These are phyloP conservation scores for Neonectria punicea DNA, from an alignment of 2,329 filamentous ascomycete species.

Conservation along the genomic window DNA sequence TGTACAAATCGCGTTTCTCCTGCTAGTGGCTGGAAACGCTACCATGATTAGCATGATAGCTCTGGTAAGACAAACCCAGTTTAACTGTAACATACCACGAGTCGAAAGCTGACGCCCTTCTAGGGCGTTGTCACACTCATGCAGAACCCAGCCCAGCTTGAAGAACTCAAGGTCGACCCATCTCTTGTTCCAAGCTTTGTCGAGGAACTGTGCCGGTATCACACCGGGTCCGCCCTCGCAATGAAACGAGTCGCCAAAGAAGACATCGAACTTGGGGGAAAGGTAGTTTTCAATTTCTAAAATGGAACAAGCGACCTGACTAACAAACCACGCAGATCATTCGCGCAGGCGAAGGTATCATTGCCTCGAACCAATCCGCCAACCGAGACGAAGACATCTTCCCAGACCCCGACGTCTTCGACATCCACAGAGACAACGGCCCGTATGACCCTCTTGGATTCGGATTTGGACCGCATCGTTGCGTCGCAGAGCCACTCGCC, in stretches of 20 bases:
- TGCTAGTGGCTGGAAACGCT: conserved; percentile 62
- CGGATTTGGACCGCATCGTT: conserved; percentile 58
- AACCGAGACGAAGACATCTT: conserved; percentile 60
- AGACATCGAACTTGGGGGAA: conserved; percentile 56
- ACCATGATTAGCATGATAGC: conserved; percentile 64
- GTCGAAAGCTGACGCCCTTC: conserved; percentile 17
- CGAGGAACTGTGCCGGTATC: conserved; percentile 60
- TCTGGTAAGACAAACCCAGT: conserved; percentile 44
- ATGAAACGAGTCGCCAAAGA: conserved; percentile 60
- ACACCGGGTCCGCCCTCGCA: conserved; percentile 58
- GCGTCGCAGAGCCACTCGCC: conserved; percentile 57
- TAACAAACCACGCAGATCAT: conserved; percentile 43
- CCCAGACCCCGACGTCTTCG: conserved; percentile 53
- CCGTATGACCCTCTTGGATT: conserved; percentile 54
- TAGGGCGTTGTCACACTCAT: conserved; percentile 56
- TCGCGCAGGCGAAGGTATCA: conserved; percentile 57
- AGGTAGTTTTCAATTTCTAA: conserved; percentile 35
- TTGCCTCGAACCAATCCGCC: conserved; percentile 58
- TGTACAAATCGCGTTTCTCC: conserved; percentile 60
- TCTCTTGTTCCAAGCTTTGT: conserved; percentile 53
- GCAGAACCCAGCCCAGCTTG: conserved; percentile 55
- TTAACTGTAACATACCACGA: no score
- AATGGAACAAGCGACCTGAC: neutral
- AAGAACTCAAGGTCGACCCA: conserved; percentile 53
- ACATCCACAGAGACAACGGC: conserved; percentile 51